Evolutionary conservation across 2,329 filamentous ascomycete species (phyloP).

Genomic region (Paraconiothyrium sp.): DNA sequence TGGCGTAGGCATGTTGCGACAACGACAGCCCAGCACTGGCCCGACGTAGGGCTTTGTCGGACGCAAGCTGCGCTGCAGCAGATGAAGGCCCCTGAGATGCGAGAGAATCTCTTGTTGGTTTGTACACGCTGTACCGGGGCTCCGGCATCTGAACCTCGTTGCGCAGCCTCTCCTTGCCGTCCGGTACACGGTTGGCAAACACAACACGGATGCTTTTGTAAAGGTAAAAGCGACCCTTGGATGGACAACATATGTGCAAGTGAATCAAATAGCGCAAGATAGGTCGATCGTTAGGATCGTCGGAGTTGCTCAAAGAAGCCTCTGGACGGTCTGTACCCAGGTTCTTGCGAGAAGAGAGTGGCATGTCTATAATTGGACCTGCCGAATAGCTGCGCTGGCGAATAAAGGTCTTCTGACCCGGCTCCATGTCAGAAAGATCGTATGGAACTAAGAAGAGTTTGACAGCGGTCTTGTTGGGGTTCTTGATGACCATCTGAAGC

Average conservation of each 20-base stretch:
- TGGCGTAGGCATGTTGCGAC: constrained; percentile 40
- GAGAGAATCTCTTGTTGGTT: constrained; percentile 63
- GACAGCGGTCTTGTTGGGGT: constrained; percentile 97
- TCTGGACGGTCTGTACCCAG: constrained; percentile 64
- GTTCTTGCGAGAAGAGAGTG: constrained; percentile 57
- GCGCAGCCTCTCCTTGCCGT: constrained; percentile 89
- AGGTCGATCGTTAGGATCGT: constrained; percentile 69
- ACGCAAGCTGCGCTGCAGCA: constrained; percentile 30
- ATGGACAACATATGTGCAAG: constrained; percentile 88
- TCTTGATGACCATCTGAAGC: constrained; percentile 96
- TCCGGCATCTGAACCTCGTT: constrained; percentile 92
- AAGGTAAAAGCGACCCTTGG: constrained; percentile 83
- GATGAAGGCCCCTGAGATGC: constrained; percentile 31
- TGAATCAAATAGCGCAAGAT: constrained; percentile 91
- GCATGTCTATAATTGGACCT: constrained; percentile 82
- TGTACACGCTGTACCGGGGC: constrained; percentile 86
- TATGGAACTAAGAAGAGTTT: constrained; percentile 96
- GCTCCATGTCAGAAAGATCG: constrained; percentile 89
- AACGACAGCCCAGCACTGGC: constrained; percentile 45
- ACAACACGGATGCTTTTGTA: constrained; percentile 94
- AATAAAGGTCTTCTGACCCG: constrained; percentile 94
- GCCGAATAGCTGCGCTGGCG: constrained; percentile 92
- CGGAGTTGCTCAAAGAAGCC: constrained; percentile 60
- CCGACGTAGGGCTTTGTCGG: constrained; percentile 40
- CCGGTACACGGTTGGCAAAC: constrained; percentile 94